Evolutionary conservation across 257 asterid genomes (phyloP), one percentile per base, ranked within the genome.

Genomic region (Fraxinus cuspidata): DNA sequence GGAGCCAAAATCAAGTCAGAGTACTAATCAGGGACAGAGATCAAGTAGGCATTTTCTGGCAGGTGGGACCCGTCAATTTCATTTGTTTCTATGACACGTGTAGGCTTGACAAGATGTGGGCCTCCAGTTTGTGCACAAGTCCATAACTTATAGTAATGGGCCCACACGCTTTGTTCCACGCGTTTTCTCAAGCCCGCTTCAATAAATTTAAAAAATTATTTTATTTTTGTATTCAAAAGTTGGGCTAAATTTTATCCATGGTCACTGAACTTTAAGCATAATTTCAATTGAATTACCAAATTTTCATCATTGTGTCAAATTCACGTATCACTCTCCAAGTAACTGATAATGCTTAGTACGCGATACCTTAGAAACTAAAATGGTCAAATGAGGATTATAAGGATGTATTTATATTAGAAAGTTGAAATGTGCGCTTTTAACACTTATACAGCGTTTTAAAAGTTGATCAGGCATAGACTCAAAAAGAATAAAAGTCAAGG

Each of bases 151-250:
- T 2, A 10, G 44, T 16, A 31, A 32, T 81, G 71, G 90, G 85
- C 86, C 92, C 90, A 88, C 90, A 80, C 90, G 90, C 63, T 83
- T 86, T 84, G 81, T 0, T 53, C 25, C 5, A 53, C 64, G 73
- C 23, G 74, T n/a, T 70, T 6, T 53, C 3, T 2, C 27, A 19
- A 27, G 11, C 27, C 64, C 64, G 64, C n/a, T 53, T 53, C 25
- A 18, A 15, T 42, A 40, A 40, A 40, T 40, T 40, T 35, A 7
- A 7, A 35, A 35, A 40, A 11, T 2, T 9, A 40, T 32, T 37
- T 8, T 6, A 37, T 35, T 40, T 40, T 42, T 42, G 19, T 44
- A 44, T 44, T 44, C 18, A 3, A 44, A 44, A 44, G 1, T 44
- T 44, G 18, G 18, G 18, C 18, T 13, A 44, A 16, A 47, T 3